These are phyloP conservation scores for Talaromyces rugulosus DNA, from an alignment of 2,329 filamentous ascomycete species.

Conservation along the genomic window DNA sequence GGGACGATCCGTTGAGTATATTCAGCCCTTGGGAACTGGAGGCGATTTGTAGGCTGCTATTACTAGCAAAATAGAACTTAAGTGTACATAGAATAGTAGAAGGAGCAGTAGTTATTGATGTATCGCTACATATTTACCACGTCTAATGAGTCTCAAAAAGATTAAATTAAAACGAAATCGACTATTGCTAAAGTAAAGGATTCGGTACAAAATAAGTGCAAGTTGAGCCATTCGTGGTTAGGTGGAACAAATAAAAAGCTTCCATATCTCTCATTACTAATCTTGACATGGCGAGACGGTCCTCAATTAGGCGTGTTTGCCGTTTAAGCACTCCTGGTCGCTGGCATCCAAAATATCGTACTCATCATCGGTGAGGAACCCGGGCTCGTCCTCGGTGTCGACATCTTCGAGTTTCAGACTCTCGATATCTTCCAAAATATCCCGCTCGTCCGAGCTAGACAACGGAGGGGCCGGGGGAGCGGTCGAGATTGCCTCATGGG, in stretches of 20 bases:
- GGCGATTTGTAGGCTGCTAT: not conserved
- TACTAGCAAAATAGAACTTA: too few species aligned
- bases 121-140: too few species aligned
- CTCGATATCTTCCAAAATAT: conserved; percentile 44
- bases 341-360: conserved; percentile 96
- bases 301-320: conserved; percentile 2
- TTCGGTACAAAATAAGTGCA: not conserved
- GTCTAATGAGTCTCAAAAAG: too few species aligned
- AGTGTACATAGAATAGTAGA: too few species aligned
- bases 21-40: not conserved
- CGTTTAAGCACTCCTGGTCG: conserved; percentile 71
- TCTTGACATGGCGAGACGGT: not conserved
- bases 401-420: conserved; percentile 16
- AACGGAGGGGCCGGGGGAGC: conserved; percentile 31
- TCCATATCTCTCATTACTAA: not conserved
- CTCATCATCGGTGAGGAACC: conserved; percentile 94
- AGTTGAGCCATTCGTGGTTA: not conserved
- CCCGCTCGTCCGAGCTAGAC: conserved; percentile 47
- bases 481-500: conserved; percentile 54
- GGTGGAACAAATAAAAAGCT: not conserved
- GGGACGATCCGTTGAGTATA: not conserved
- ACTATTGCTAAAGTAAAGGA: too few species aligned
- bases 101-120: too few species aligned
- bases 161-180: too few species aligned
- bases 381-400: conserved; percentile 53